These are phyloP conservation scores for Spiraea crenata DNA, from an alignment of 331 rosid species.

Conservation along the genomic window DNA sequence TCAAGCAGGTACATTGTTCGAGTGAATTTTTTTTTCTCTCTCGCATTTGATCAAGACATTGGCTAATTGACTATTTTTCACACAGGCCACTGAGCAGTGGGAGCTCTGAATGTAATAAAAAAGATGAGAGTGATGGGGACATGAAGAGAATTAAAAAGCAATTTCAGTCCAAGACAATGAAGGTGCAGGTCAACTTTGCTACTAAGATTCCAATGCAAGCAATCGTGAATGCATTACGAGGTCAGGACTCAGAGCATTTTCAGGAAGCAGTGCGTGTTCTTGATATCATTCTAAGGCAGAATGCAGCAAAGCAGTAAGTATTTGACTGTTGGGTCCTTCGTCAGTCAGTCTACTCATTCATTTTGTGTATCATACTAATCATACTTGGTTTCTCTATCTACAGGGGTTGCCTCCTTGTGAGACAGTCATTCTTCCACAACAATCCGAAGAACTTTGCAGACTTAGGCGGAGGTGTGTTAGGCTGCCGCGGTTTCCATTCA, in stretches of 20 bases:
- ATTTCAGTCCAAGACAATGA: slow-evolving; percentile 49
- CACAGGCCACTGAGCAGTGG: slow-evolving; percentile 33
- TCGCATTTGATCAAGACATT: not conserved
- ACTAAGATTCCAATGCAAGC: slow-evolving; percentile 74
- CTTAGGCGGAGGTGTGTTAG: slow-evolving; percentile 83
- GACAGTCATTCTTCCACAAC: slow-evolving; percentile 79
- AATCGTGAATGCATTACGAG: slow-evolving; percentile 67
- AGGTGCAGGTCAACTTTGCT: slow-evolving; percentile 76
- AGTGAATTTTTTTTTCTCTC: not conserved
- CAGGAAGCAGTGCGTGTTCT: slow-evolving; percentile 83
- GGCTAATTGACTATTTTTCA: not conserved
- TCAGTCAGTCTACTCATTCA: not conserved
- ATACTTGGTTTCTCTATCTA: not conserved
- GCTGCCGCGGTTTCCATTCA: slow-evolving; percentile 86
- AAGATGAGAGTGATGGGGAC: slow-evolving; percentile 44
- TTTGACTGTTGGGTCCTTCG: not conserved
- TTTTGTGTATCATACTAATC: not conserved
- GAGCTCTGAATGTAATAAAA: slow-evolving; percentile 51
- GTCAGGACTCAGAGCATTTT: slow-evolving; percentile 65
- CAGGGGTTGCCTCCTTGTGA: slow-evolving; percentile 94
- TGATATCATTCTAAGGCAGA: slow-evolving; percentile 77
- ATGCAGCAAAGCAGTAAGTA: slow-evolving; percentile 83
- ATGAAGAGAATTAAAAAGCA: slow-evolving; percentile 62
- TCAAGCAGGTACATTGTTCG: slow-evolving; percentile 45
- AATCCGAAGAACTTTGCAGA: slow-evolving; percentile 49